Evolutionary conservation across 305 asterid species (phyloP), one percentile per base, ranked within the genome.

Genomic region (Fraxinus ornus): DNA sequence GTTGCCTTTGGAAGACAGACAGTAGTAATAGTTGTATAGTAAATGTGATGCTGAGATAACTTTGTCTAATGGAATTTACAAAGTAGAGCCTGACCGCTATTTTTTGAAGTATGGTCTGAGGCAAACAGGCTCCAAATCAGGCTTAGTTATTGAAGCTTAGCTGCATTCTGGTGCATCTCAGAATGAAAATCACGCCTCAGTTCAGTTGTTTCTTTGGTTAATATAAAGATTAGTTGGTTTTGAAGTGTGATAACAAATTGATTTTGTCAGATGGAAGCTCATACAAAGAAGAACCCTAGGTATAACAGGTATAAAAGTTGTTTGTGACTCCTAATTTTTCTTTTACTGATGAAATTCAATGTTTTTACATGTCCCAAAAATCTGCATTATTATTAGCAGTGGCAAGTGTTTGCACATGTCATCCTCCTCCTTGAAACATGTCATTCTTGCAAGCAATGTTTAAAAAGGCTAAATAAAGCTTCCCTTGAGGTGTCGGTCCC

Each of bases 31-130:
- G 72, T 52, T 26, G 81, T 77, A 79, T 39, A 73, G 80, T 76
- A 64, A 86, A 78, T 86, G 55, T 75, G 87, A 82, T 24, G 71
- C 70, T 6, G 80, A 86, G 44, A 81, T 73, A 81, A 81, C 78
- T 79, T 62, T 79, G 33, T 84, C 82, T 60, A 84, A 81, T 72
- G 87, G 86, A 77, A 80, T 78, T 79, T 85, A 80, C 78, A 68
- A 78, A 83, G 64, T 81, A 36, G 85, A 82, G 78, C 72, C 78
- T 44, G 88, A 84, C 49, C 92, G 88, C 19, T 89, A 39, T 80
- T 85, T 78, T 47, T 78, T 89, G 32, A 92, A 92, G 84, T 92
- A 91, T 85, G 84, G 55, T 71, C 88, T 84, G 88, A 89, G 91
- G 86, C 83, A 60, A 26, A 57, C 62, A 76, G 84, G 84, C 62